Evolutionary conservation across 176 grass and related monocot genomes (phyloP), one percentile per base, ranked within the genome.

Genomic region (Aegilops sharonensis): DNA sequence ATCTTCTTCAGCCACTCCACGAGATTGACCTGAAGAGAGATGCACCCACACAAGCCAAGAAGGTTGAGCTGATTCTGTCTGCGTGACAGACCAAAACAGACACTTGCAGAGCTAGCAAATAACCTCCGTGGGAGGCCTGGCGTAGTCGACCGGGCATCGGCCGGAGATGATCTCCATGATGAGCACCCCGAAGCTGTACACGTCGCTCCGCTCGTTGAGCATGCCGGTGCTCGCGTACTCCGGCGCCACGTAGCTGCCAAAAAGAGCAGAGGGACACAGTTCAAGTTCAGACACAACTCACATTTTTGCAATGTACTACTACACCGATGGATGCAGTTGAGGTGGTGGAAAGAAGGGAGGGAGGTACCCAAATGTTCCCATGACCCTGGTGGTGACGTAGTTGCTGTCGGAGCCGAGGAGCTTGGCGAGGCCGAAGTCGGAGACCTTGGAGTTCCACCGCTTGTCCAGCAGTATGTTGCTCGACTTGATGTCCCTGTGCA

Each of bases 161-260:
- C 97, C 97, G 4, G 97, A 96, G 82, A 99, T 94, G 21, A 94
- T 93, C 87, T 97, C 97, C 97, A 99, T 96, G 21, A 99, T 89
- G 9, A 99, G 89, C 69, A 99, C 90, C 11, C 97, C 97, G 40
- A 99, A 99, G 87, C 97, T 99, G 85, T 99, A 99, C 56, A 99
- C 94, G 71, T 99, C 97, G 57, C 94, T 99, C 82, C 92, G 81
- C 89, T 99, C 97, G 11, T 91, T 99, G 62, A 99, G 64, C 97
- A 99, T 99, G 21, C 97, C 97, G 0, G 97, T 99, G 72, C 97
- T 99, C 13, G 97, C 97, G 63, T 99, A 99, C 47, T 99, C 97
- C 15, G 97, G 97, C 15, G 97, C 97, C 72, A 99, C 94, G 48
- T 99, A 99, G 3, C 97, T 99, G 48, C 14, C 3, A 25, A 50